Conservation (phyloP, 1,139 yeast species). For the Wickerhamomyces sp. region DNA sequence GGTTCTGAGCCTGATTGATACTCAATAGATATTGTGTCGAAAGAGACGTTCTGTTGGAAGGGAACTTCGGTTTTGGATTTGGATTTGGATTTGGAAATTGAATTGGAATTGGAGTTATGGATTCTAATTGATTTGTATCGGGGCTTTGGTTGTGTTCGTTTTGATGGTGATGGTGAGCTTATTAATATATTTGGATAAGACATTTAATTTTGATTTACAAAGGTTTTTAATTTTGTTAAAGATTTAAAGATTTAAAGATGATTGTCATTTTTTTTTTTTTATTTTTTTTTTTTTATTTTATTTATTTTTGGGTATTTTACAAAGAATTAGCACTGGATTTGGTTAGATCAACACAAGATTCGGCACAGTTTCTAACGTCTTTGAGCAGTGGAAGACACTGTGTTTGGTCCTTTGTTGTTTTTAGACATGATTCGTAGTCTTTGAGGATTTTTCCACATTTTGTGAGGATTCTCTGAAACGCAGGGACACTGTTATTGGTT, state of each 20-base stretch:
- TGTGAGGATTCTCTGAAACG: conserved; percentile 27
- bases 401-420: conserved; percentile 17
- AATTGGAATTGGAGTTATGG: background rate
- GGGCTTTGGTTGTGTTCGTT: no score
- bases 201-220: no score
- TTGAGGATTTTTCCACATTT: conserved; percentile 25
- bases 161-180: no score
- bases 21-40: conserved; percentile 41
- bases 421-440: conserved; percentile 28
- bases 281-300: background rate
- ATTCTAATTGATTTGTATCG: conserved; percentile 7
- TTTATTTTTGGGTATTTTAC: background rate
- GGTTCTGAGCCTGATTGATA: conserved; percentile 24
- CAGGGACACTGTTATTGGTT: conserved; percentile 25
- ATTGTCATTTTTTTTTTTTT: background rate
- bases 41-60: conserved; percentile 29
- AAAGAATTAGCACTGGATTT: conserved; percentile 13
- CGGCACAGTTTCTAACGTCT: conserved; percentile 22
- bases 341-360: conserved; percentile 17
- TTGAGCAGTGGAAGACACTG: conserved; percentile 12
- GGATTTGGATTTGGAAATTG: no score
- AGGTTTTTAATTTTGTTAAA: no score
- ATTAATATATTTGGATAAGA: no score
- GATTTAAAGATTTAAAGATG: no score
- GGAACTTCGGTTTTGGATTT: no score